Percentiles rank a stretch among this genome's conserved stretches.
Evolutionary conservation across 768 basidiomycete genomes (phyloP).

Genomic region (Cubamyces lactineus): DNA sequence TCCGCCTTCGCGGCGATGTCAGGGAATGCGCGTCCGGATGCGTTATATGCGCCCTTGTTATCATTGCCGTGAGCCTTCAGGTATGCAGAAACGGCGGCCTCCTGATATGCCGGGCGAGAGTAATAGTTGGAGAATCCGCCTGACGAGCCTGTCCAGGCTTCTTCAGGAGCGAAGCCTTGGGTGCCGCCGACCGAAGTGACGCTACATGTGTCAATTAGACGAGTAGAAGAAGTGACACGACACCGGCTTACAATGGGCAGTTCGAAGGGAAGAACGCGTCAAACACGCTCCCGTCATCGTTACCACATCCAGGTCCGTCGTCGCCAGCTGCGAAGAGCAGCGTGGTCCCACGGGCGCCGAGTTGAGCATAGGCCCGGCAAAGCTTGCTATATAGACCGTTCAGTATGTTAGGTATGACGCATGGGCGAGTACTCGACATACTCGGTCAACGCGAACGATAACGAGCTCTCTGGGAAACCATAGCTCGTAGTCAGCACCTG

Average conservation of each 20-base stretch:
- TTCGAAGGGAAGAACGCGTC: constrained; percentile 40
- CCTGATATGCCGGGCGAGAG: constrained; percentile 40
- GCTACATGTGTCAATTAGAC: constrained; percentile 17
- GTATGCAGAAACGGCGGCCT: constrained; percentile 40
- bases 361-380: constrained; percentile 39
- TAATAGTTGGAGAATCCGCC: constrained; percentile 44
- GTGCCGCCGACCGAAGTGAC: constrained; percentile 43
- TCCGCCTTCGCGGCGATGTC: constrained; percentile 47
- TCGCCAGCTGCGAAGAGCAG: constrained; percentile 44
- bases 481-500: constrained; percentile 40
- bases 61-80: constrained; percentile 35
- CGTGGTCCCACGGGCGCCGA: constrained; percentile 40
- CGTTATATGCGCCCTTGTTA: constrained; percentile 35
- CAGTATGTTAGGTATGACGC: too few relatives aligned
- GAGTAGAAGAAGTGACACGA: not conserved
- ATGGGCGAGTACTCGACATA: constrained; percentile 4
- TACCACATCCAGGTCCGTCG: constrained; percentile 37
- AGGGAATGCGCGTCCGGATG: constrained; percentile 48
- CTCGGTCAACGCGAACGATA: constrained; percentile 15
- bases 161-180: constrained; percentile 37
- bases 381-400: constrained; percentile 42
- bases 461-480: constrained; percentile 58
- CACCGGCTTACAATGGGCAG: constrained; percentile 37
- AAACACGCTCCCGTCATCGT: constrained; percentile 32
- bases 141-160: constrained; percentile 34